Conservation (phyloP, 2,329 filamentous ascomycete species). For the Exutisphaerella laricina region DNA sequence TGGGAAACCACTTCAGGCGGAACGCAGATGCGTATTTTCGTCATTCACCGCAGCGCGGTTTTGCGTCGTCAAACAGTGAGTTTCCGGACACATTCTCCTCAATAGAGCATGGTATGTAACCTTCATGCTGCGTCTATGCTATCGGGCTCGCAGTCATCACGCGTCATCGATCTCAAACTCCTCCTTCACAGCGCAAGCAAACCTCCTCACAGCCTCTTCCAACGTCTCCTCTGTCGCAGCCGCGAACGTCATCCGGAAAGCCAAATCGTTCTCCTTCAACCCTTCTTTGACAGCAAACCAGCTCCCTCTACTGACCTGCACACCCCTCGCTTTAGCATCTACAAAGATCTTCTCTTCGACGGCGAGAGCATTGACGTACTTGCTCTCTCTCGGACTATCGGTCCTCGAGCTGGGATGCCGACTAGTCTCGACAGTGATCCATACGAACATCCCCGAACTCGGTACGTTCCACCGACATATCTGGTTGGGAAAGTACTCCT, state of each 20-base stretch:
- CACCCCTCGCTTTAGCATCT: slow-evolving; percentile 66
- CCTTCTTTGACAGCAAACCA: slow-evolving; percentile 80
- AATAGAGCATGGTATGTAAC: no score
- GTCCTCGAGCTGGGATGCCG: slow-evolving; percentile 56
- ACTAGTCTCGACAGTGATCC: slow-evolving; percentile 63
- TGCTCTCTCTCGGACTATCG: slow-evolving; percentile 49
- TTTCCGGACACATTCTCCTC: no score
- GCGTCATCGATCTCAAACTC: slow-evolving; percentile 48
- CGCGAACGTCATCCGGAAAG: slow-evolving; percentile 87
- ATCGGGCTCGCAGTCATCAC: no score
- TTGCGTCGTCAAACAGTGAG: no score
- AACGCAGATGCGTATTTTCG: no score
- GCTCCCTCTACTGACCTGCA: slow-evolving; percentile 75
- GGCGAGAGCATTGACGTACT: neutral
- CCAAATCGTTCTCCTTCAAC: slow-evolving; percentile 55
- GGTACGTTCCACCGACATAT: slow-evolving; percentile 76
- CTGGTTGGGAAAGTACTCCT: slow-evolving; percentile 65
- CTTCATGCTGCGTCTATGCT: no score
- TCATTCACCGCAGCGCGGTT: no score
- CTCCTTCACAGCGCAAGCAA: slow-evolving; percentile 66
- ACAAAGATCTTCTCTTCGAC: slow-evolving; percentile 85
- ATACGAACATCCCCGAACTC: slow-evolving; percentile 89
- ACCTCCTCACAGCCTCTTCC: slow-evolving; percentile 50
- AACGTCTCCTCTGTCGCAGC: slow-evolving; percentile 58
- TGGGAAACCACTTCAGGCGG: no score